Percentiles rank a stretch among this genome's conserved stretches.
Conservation (phyloP, 2,329 filamentous ascomycete genomes). For the Botryotinia narcissicola region DNA sequence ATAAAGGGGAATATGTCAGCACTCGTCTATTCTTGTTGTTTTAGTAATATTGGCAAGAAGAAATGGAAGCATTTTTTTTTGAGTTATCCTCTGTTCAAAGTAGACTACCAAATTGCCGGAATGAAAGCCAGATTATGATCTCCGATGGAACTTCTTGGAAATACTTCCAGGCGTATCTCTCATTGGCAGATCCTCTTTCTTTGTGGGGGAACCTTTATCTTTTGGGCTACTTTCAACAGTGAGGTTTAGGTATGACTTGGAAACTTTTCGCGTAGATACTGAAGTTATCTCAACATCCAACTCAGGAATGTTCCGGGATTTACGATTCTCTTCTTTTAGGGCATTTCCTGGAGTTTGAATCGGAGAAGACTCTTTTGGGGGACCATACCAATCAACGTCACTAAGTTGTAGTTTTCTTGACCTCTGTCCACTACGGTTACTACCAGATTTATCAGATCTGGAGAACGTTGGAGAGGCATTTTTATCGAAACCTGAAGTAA, state of each 20-base stretch:
- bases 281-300: background rate
- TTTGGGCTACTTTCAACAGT: background rate
- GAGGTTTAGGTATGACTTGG: background rate
- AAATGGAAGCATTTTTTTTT: constrained; percentile 17
- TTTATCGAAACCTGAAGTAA: constrained; percentile 57
- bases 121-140: constrained; percentile 26
- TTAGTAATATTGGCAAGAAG: constrained; percentile 12
- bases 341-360: constrained; percentile 24
- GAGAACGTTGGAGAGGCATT: constrained; percentile 41
- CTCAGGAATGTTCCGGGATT: background rate
- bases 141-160: constrained; percentile 21
- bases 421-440: constrained; percentile 65
- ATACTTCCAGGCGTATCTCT: constrained; percentile 31
- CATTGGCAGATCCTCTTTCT: constrained; percentile 30
- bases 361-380: constrained; percentile 29
- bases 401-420: constrained; percentile 89
- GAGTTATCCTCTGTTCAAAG: background rate
- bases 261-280: constrained; percentile 14
- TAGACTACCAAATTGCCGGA: constrained; percentile 13
- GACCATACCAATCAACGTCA: constrained; percentile 91
- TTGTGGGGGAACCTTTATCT: background rate
- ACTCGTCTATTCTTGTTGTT: constrained; percentile 7
- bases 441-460: constrained; percentile 40
- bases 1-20: constrained; percentile 20
- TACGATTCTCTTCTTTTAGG: constrained; percentile 4